Base-by-base conservation (phyloP, 495 filamentous ascomycete genomes). In the Aspergillus mulundensis region DNA sequence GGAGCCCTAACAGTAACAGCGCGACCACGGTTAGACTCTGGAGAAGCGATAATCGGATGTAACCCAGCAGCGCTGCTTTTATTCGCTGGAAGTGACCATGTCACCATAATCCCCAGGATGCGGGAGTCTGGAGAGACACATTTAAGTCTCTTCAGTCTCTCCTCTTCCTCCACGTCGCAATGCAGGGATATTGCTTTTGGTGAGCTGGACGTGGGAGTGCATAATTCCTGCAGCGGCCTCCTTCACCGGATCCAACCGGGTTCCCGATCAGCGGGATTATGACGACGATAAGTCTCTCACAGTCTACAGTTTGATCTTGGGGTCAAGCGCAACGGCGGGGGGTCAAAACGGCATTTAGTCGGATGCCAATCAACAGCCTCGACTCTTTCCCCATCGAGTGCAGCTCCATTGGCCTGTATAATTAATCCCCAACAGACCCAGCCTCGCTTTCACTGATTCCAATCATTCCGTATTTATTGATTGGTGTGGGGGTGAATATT, bases 191-290 rank as follows among this genome's bases (percentile, higher is more conserved):
- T 18, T 7, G 34, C 34, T 50, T 34, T 25, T 42, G 32, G 5
- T 36, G 32, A 36, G 8, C 12, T 36, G 32, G 32, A 15, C 32
- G 8, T 36, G 7, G 32, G 32, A 36, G 32, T 36, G 32, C 32
- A 36, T 36, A 15, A 36, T 36, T 25, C 23, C 5, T 14, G 21
- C 32, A 36, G 32, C 32, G 12, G 5, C 3, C 32, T 19, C 47
- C 34, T 52, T 39, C 56, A 53, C 50, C 56, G 56, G 56, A 53
- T 58, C 50, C 36, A 47, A 42, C 49, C 49, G 38, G 48, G 6
- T 14, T 36, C 32, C 32, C 32, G 32, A 36, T 36, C 32, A 36
- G 32, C 32, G 32, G 12, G 32, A 15, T n/a, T 4, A 15, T 15
- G 32, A 36, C 32, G 32, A 36, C 32, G 32, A 36, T 36, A 36